phyloP scores from a whole-genome alignment of 306 rosid species.

The Fragaria iinumae region DNA sequence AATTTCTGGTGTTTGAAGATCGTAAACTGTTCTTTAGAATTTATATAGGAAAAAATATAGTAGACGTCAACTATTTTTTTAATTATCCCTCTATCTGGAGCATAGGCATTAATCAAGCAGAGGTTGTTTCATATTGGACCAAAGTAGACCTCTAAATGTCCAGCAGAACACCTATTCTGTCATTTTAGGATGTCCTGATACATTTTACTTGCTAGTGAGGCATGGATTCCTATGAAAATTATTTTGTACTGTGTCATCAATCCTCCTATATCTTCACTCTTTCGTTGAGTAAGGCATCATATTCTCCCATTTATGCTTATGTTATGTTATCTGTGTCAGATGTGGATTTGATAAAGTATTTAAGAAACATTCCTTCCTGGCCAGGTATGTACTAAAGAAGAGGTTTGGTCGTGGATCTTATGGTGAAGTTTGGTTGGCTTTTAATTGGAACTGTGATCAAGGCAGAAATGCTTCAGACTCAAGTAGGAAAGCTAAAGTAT shows the following conservation, averaged over 20 bases:
- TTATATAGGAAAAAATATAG: not conserved
- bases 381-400: conserved; percentile 79
- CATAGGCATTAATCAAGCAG: not conserved
- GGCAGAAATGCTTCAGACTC: conserved; percentile 39
- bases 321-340: not conserved
- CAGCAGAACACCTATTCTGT: not conserved
- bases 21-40: not conserved
- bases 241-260: not conserved
- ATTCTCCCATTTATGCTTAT: not conserved
- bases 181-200: not conserved
- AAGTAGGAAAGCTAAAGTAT: conserved; percentile 37
- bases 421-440: conserved; percentile 99
- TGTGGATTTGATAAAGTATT: conserved; percentile 13
- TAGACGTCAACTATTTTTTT: not conserved
- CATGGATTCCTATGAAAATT: not conserved
- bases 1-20: not conserved
- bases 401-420: conserved; percentile 94
- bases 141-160: not conserved
- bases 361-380: conserved; percentile 27
- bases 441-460: conserved; percentile 75
- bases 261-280: not conserved
- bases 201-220: conserved; percentile 1
- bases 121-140: not conserved
- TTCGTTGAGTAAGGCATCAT: not conserved
- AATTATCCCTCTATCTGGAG: not conserved